phyloP scores from a whole-genome alignment of 345 rosid genomes.

The Raphanus raphanistrum region DNA sequence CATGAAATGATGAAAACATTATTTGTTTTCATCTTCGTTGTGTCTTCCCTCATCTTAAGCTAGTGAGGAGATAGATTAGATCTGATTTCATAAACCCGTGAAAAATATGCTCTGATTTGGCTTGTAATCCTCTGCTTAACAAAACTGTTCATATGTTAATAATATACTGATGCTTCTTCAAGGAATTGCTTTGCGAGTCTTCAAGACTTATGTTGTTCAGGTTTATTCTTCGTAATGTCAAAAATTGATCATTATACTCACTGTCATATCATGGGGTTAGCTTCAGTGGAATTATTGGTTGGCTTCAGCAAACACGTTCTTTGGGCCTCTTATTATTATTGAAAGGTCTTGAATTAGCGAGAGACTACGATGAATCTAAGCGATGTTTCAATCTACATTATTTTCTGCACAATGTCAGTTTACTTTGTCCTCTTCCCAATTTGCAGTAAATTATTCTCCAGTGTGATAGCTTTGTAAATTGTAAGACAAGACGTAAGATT shows the following conservation, averaged over 20 bases:
- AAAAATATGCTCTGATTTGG: conserved; percentile 23
- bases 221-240: neutral
- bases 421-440: conserved; percentile 15
- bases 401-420: neutral
- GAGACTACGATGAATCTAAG: neutral
- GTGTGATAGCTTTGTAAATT: conserved; percentile 21
- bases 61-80: conserved; percentile 32
- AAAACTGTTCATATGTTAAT: too few relatives aligned
- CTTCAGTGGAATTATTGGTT: neutral
- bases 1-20: conserved; percentile 69
- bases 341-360: neutral
- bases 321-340: neutral
- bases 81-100: conserved; percentile 17
- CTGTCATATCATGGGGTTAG: neutral
- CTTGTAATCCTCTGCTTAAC: neutral
- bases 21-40: conserved; percentile 53
- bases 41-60: conserved; percentile 59
- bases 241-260: neutral
- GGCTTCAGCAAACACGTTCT: neutral
- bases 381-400: neutral
- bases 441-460: conserved; percentile 14
- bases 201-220: neutral
- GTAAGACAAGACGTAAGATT: conserved; percentile 23
- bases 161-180: too few relatives aligned
- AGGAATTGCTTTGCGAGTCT: neutral